Conservation (phyloP, 495 filamentous ascomycete genomes). For the Diplogelasinospora grovesii region DNA sequence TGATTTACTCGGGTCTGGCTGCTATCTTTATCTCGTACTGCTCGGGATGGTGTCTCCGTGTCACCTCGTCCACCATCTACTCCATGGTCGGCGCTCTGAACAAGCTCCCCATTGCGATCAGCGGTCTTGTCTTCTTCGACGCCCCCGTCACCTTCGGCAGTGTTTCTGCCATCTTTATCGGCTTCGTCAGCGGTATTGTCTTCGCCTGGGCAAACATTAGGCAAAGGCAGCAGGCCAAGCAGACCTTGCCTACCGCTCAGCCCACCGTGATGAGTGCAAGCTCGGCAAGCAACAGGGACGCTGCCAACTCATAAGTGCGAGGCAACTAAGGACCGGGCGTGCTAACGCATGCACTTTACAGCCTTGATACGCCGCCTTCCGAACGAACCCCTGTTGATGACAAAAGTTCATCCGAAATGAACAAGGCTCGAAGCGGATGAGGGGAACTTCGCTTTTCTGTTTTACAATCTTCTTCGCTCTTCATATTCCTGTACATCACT, state of each 20-base stretch:
- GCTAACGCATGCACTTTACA: neutral
- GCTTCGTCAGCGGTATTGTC: conserved; percentile 87
- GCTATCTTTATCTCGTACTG: conserved; percentile 98
- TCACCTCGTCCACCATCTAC: conserved; percentile 94
- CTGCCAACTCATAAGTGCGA: conserved; percentile 38
- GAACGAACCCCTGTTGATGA: too few species aligned
- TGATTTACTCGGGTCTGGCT: conserved; percentile 89
- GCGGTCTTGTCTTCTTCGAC: conserved; percentile 89
- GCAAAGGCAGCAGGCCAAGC: conserved; percentile 59
- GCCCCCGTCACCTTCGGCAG: conserved; percentile 89
- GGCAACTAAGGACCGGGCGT: conserved; percentile 4
- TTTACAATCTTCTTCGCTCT: too few species aligned
- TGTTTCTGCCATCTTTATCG: conserved; percentile 80
- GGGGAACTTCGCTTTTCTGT: too few species aligned
- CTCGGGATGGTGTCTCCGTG: conserved; percentile 96
- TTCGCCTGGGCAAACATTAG: conserved; percentile 89
- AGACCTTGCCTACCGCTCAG: conserved; percentile 60
- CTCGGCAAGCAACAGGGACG: conserved; percentile 85
- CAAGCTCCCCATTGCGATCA: conserved; percentile 91
- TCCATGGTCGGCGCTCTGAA: conserved; percentile 97
- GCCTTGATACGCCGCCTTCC: neutral
- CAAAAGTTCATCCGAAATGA: too few species aligned
- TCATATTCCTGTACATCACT: conserved; percentile 15
- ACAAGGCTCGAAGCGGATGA: too few species aligned
- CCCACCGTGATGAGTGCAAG: conserved; percentile 82